Evolutionary conservation across 306 rosid genomes (phyloP).

Genomic region (Sechiopsis laciniata): DNA sequence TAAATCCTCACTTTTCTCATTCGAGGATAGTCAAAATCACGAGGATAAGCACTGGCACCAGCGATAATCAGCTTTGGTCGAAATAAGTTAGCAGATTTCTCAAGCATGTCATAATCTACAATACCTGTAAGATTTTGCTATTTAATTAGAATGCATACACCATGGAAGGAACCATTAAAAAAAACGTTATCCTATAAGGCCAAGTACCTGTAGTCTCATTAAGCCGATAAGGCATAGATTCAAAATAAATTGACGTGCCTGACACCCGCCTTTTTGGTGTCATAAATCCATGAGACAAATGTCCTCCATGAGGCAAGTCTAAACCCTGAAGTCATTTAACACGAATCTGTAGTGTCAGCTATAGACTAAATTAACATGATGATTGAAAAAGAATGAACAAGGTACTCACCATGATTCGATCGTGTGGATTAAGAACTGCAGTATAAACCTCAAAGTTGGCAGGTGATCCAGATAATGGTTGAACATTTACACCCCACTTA

Average conservation of each 20-base stretch:
- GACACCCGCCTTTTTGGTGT: conserved; percentile 91
- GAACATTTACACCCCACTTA: conserved; percentile 96
- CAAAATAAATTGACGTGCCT: conserved; percentile 88
- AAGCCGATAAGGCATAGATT: conserved; percentile 94
- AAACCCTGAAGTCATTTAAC: conserved; percentile 54
- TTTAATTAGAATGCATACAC: not conserved
- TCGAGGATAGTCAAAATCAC: conserved; percentile 90
- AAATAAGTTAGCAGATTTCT: conserved; percentile 73
- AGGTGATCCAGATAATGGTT: conserved; percentile 91
- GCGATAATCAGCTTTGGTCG: conserved; percentile 89
- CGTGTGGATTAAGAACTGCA: conserved; percentile 88
- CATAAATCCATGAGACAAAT: conserved; percentile 96
- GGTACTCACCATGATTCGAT: conserved; percentile 75
- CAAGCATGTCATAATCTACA: conserved; percentile 91
- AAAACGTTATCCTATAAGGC: not conserved
- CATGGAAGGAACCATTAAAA: conserved; percentile 2
- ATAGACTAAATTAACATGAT: not conserved
- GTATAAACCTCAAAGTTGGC: conserved; percentile 96
- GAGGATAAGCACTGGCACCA: conserved; percentile 99
- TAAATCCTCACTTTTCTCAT: conserved; percentile 66
- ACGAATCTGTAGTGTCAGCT: not conserved
- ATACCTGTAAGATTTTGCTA: conserved; percentile 44
- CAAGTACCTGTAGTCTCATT: conserved; percentile 72
- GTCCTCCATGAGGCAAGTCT: conserved; percentile 98
- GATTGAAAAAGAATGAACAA: not conserved